Conservation (phyloP, 768 basidiomycete genomes). For the Lyophyllum decastes region DNA sequence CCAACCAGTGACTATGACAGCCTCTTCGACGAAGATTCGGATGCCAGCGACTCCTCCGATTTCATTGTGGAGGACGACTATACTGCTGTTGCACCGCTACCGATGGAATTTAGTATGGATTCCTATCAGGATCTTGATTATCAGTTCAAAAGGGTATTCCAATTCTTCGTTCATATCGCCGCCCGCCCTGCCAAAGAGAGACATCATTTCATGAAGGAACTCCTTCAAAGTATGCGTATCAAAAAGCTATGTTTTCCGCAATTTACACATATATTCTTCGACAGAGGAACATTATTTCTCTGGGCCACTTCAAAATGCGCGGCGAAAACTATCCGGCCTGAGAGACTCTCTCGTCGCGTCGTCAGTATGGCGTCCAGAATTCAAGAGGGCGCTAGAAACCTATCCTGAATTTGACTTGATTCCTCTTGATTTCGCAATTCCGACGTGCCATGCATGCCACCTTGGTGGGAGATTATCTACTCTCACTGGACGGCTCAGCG, state of each 20-base stretch:
- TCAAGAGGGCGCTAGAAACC: conserved; percentile 62
- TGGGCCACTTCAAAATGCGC: conserved; percentile 64
- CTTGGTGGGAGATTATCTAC: conserved; percentile 72
- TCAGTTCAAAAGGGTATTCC: conserved; percentile 87
- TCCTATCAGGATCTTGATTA: conserved; percentile 73
- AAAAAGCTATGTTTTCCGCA: background rate
- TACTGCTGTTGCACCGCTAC: conserved; percentile 47
- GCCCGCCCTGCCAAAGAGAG: conserved; percentile 56
- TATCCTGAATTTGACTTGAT: conserved; percentile 66
- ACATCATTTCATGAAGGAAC: conserved; percentile 52
- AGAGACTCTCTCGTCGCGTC: conserved; percentile 79
- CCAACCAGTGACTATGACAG: conserved; percentile 37
- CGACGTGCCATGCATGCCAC: conserved; percentile 83
- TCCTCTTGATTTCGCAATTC: conserved; percentile 54
- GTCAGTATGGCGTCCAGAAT: conserved; percentile 79
- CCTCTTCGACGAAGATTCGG: conserved; percentile 39
- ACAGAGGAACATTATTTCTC: conserved; percentile 71
- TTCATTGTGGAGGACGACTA: conserved; percentile 73
- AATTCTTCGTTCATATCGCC: conserved; percentile 83
- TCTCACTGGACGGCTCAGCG: conserved; percentile 59
- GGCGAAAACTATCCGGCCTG: conserved; percentile 69
- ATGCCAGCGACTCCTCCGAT: conserved; percentile 37
- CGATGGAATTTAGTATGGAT: conserved; percentile 79
- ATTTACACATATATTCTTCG: background rate
- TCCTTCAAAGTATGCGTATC: conserved; percentile 46